Evolutionary conservation across 805 yeast species (phyloP), one percentile per base, ranked within the genome.

Genomic region (Deakozyma indianensis): DNA sequence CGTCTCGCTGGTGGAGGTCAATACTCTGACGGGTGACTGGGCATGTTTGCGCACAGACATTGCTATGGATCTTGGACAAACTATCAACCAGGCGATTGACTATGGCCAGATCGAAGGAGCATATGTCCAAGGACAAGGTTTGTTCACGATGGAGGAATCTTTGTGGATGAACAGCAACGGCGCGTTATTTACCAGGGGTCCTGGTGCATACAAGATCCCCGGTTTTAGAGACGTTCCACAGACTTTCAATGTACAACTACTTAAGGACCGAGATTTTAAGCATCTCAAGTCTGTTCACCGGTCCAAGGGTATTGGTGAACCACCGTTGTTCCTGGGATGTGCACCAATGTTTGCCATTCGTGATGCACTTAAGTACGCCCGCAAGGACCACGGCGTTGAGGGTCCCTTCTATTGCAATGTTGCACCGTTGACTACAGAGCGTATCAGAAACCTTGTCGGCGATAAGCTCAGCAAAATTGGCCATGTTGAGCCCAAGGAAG

Each of bases 21-120:
- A 70, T 51, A 66, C 68, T 2, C 56, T 70, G 41, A 70, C 75
- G 0, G 75, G 75, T 5, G 75, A 70, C 51, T 70, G 72, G 73
- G 53, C 66, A 2, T 61, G 61, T 35, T 54, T 69, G 41, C 55
- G 68, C 29, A 56, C 69, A 3, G 71, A 69, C 49, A 64, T 70
- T 44, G 64, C 65, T 56, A 68, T 70, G 73, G 74, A 70, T 54
- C 64, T 68, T 45, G 74, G 74, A 20, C 64, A 73, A 23, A 67
- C 74, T 7, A 56, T 70, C 44, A 70, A 70, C 51, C 67, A 68
- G 48, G 74, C 74, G 15, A 69, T 70, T 45, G 73, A 69, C 47
- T 69, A 68, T 51, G 74, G 74, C 4, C 75, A 70, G 55, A 70
- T 70, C 32, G 74, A 70, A 51, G 74, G 75, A 29, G 75, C 74